A percentile compares a stretch with the other conserved stretches of the same genome.
These are phyloP conservation scores for Athelia sp. DNA, from an alignment of 1,284 basidiomycete species.

Conservation along the genomic window DNA sequence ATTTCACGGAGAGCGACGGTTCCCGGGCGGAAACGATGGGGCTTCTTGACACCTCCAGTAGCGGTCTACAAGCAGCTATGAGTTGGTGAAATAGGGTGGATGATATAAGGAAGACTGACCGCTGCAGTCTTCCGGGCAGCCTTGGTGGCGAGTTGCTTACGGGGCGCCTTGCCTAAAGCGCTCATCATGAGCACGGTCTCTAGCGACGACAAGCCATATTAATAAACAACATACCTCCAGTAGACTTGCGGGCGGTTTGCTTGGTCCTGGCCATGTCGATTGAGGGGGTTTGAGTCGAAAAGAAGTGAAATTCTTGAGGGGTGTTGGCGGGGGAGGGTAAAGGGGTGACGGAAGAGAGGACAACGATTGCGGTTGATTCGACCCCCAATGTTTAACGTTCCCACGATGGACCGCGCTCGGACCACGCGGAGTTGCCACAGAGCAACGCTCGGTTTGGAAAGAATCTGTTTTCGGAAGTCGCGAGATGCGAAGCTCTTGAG, in stretches of 20 bases:
- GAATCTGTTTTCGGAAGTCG: too few species aligned
- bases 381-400: too few species aligned
- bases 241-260: slow-evolving; percentile 85
- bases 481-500: too few species aligned
- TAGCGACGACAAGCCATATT: slow-evolving; percentile 23
- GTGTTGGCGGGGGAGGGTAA: neutral
- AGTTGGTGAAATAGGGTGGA: slow-evolving; percentile 2
- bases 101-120: slow-evolving; percentile 3
- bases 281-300: neutral
- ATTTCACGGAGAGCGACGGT: slow-evolving; percentile 98
- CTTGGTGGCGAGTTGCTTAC: slow-evolving; percentile 89
- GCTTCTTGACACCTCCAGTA: slow-evolving; percentile 94
- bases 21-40: slow-evolving; percentile 94
- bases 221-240: slow-evolving; percentile 50
- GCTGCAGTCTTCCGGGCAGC: slow-evolving; percentile 62
- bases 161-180: slow-evolving; percentile 67
- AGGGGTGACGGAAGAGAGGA: too few species aligned
- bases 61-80: slow-evolving; percentile 23
- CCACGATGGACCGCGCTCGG: too few species aligned
- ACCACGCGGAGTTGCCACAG: too few species aligned
- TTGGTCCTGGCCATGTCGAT: slow-evolving; percentile 50
- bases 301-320: neutral
- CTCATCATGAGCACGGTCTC: slow-evolving; percentile 37
- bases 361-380: too few species aligned
- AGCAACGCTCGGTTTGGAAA: too few species aligned